phyloP scores from a whole-genome alignment of 2,329 filamentous ascomycete genomes.

The Hypoxylon sp. region DNA sequence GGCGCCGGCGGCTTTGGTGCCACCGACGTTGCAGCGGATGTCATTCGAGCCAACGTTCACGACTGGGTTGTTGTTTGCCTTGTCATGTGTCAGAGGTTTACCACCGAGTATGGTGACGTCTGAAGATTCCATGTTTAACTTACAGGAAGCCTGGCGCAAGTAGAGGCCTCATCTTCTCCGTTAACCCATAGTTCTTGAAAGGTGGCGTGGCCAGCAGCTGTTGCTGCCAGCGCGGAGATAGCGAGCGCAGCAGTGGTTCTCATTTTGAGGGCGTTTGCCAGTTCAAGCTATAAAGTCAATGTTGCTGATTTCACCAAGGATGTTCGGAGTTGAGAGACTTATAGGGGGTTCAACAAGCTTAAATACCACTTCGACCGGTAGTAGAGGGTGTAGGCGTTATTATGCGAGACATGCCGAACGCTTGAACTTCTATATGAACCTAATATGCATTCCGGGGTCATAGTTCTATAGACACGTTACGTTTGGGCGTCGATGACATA shows the following conservation, averaged over 20 bases:
- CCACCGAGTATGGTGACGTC: neutral
- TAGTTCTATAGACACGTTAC: constrained; percentile 16
- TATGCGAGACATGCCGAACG: constrained; percentile 29
- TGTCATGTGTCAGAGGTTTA: constrained; percentile 16
- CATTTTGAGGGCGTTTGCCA: constrained; percentile 27
- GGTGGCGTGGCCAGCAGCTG: constrained; percentile 61
- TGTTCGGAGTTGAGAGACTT: neutral
- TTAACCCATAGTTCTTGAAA: constrained; percentile 65
- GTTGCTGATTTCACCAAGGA: neutral
- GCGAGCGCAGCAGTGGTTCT: constrained; percentile 29
- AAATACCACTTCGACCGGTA: constrained; percentile 19
- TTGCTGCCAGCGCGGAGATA: constrained; percentile 44
- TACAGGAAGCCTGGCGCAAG: constrained; percentile 46
- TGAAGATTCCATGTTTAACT: constrained; percentile 4
- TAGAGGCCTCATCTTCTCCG: constrained; percentile 53
- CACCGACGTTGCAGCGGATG: constrained; percentile 58
- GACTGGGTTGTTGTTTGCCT: constrained; percentile 58
- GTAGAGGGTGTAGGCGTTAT: constrained; percentile 7
- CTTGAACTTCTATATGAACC: constrained; percentile 29
- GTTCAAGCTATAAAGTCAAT: neutral
- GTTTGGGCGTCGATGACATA: constrained; percentile 28
- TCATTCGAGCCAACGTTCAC: constrained; percentile 54
- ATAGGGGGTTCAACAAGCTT: constrained; percentile 10
- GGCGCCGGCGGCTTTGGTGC: constrained; percentile 50
- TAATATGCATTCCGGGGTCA: constrained; percentile 24